Base-by-base conservation (phyloP, 306 rosid genomes). In the Biancaea sappan region DNA sequence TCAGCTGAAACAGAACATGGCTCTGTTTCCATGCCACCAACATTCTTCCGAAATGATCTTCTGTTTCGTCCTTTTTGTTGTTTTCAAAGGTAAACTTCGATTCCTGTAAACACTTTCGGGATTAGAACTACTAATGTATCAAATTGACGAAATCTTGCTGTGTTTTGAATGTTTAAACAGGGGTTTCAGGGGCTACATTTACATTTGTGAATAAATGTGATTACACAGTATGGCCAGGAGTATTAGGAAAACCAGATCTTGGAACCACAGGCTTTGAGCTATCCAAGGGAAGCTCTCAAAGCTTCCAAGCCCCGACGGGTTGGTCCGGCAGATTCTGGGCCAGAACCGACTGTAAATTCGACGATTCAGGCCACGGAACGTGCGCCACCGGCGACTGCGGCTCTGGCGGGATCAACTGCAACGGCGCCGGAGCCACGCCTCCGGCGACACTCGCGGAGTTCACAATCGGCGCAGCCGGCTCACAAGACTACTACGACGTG, bases 271-370 rank as follows among this genome's bases (percentile, higher is more conserved):
- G 98, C 43, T 94, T 91, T 72, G 84, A 87, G 71, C 89, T 94
- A n/a, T 19, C 75, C 26, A 57, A 71, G 4, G 91, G 90, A 19
- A 63, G 8, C 46, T 78, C 97, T 3, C 81, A 84, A 21, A 37
- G 84, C 7, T 86, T 90, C 57, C 80, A 79, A n/a, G 96, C 90
- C 3, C 89, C 92, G 7, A 48, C 93, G 0, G 91, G 85, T 2
- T 94, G 98, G 98, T 94, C 98, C 3, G 97, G 98, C 1, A 79
- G 97, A 0, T 87, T 94, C 77, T 94, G 98, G 98, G 97, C 87
- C 1, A 75, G 97, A 53, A 88, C 97, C 5, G 84, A 79, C 58
- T 91, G 97, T 76, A 53, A 61, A n/a, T 88, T 91, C 26, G 95
- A 90, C 52, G 73, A 74, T 15, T 59, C 92, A 0, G 85, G 80